These are phyloP conservation scores for Euphorbia corollata DNA, from an alignment of 441 rosid species.

Conservation along the genomic window DNA sequence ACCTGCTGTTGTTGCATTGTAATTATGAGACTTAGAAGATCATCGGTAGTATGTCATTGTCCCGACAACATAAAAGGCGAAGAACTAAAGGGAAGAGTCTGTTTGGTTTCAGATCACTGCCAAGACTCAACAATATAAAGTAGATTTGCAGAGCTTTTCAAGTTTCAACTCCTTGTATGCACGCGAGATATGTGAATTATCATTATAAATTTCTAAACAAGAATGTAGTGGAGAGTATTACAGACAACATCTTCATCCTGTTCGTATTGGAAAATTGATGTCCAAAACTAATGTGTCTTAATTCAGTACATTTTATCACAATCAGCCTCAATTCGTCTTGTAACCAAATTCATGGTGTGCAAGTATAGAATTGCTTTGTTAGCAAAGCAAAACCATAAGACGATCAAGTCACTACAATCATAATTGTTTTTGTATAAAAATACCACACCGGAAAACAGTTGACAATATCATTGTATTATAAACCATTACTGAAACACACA, in stretches of 20 bases:
- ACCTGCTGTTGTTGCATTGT: too few relatives aligned
- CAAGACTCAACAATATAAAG: slow-evolving; percentile 83
- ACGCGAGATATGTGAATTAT: slow-evolving; percentile 14
- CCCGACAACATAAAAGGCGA: slow-evolving; percentile 82
- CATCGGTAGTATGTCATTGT: slow-evolving; percentile 93
- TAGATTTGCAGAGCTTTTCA: slow-evolving; percentile 56
- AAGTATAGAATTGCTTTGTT: too few relatives aligned
- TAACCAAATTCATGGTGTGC: too few relatives aligned
- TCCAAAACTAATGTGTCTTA: too few relatives aligned
- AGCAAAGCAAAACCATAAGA: too few relatives aligned
- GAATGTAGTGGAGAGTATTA: slow-evolving; percentile 8
- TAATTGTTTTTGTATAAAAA: too few relatives aligned
- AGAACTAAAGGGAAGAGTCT: slow-evolving; percentile 36
- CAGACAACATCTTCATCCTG: slow-evolving; percentile 49
- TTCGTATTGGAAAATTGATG: neutral
- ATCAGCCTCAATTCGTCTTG: too few relatives aligned
- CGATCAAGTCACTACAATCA: neutral
- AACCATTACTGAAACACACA: too few relatives aligned
- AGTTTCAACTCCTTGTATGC: slow-evolving; percentile 60
- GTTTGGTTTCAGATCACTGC: slow-evolving; percentile 74
- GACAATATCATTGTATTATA: neutral
- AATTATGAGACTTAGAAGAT: too few relatives aligned
- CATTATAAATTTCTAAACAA: slow-evolving; percentile 77
- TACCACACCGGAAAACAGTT: neutral
- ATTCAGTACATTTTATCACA: too few relatives aligned